Evolutionary conservation across 495 filamentous ascomycete genomes (phyloP), one percentile per base, ranked within the genome.

Genomic region (Cladorrhinum samala): DNA sequence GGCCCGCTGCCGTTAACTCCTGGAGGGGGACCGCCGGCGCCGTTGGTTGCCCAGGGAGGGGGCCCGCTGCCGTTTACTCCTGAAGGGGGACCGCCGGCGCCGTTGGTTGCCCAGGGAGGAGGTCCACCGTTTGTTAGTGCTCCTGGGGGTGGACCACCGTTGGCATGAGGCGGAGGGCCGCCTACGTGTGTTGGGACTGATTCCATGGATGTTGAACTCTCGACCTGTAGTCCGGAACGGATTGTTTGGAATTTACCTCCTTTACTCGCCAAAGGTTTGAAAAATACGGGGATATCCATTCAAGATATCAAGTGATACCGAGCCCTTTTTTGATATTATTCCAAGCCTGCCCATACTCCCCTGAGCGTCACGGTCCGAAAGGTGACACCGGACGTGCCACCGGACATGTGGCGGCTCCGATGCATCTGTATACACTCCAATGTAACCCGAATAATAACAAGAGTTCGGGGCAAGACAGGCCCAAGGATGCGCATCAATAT

Each of bases 381-480:
- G 37, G 37, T 24, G 36, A 50, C 17, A 33, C 27, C 27, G 27
- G 27, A 33, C 6, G 27, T 33, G 27, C 27, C 6, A 21, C 37
- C 49, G 38, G 49, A 51, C 37, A 43, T 27, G 38, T 43, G 38
- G 21, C 49, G 21, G 24, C 1, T 13, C 49, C 38, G 38, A 51
- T 33, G 49, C 37, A 41, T 11, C 11, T 43, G 5, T 9, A 30
- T 18, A 5, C 23, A 8, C 13, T 16, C 41, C 3, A 21, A 25
- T 42, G 49, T 30, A 16, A 43, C 24, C 27, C 11, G 27, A 33
- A 11, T 5, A 33, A 33, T 33, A 33, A 33, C 27, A 33, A 33
- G 27, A 33, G 27, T 33, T 33, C 27, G 5, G n/a, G n/a, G 5
- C 27, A 11, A 33, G 11, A 33, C 27, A 33, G 11, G 27, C 6